phyloP scores from a whole-genome alignment of 2,329 filamentous ascomycete species.

The Cladophialophora immunda region DNA sequence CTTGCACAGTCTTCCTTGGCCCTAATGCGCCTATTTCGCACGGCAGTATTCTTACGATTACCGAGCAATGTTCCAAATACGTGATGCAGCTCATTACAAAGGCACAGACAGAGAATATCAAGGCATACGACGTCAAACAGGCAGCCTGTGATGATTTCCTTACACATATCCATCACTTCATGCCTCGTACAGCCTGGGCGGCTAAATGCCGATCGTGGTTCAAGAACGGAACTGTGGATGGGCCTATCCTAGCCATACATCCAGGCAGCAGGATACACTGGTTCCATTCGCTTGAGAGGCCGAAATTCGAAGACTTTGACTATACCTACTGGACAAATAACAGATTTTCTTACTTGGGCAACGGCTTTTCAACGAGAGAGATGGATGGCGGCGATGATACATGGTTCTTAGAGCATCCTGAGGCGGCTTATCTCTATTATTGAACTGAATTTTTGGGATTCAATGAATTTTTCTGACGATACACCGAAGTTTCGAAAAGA shows the following conservation, averaged over 20 bases:
- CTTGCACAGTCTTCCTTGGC: conserved; percentile 39
- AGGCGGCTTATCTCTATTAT: background rate
- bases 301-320: conserved; percentile 40
- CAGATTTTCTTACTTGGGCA: conserved; percentile 59
- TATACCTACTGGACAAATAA: conserved; percentile 56
- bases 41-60: conserved; percentile 42
- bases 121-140: conserved; percentile 34
- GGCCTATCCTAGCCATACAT: conserved; percentile 56
- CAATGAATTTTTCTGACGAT: no score
- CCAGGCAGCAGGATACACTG: conserved; percentile 53
- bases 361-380: conserved; percentile 53
- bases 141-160: conserved; percentile 45
- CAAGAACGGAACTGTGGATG: conserved; percentile 54
- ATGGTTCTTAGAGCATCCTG: conserved; percentile 14
- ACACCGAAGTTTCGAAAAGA: no score
- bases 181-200: conserved; percentile 44
- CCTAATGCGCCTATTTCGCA: conserved; percentile 42
- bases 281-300: conserved; percentile 47
- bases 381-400: conserved; percentile 29
- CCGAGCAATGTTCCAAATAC: conserved; percentile 40
- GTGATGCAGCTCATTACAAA: conserved; percentile 41
- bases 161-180: conserved; percentile 51
- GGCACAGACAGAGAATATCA: conserved; percentile 37
- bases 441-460: conserved; percentile 7
- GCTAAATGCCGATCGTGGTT: conserved; percentile 57